Percentiles rank a stretch among this genome's conserved stretches.
phyloP scores from a whole-genome alignment of 306 rosid species.

The Acmispon strigosus region DNA sequence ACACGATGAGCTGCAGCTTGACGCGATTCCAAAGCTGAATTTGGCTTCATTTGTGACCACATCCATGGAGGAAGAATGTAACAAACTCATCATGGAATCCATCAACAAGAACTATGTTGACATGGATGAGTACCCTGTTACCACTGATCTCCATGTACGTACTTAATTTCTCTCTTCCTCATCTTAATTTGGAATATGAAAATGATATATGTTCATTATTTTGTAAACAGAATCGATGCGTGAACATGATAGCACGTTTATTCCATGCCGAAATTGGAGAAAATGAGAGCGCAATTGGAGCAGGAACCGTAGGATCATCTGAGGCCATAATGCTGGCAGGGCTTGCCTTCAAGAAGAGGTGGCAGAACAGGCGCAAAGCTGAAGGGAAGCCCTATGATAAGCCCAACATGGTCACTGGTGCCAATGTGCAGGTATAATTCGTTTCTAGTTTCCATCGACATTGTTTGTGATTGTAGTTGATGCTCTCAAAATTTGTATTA shows the following conservation, averaged over 20 bases:
- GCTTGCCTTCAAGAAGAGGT: slow-evolving; percentile 72
- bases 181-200: neutral
- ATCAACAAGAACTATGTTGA: slow-evolving; percentile 70
- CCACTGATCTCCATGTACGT: slow-evolving; percentile 73
- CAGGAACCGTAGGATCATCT: slow-evolving; percentile 74
- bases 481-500: neutral
- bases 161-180: neutral
- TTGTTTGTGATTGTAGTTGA: neutral
- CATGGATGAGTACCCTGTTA: slow-evolving; percentile 75
- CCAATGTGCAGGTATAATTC: slow-evolving; percentile 56
- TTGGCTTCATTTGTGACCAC: slow-evolving; percentile 83
- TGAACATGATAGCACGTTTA: slow-evolving; percentile 67
- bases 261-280: slow-evolving; percentile 58
- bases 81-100: slow-evolving; percentile 67
- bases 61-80: slow-evolving; percentile 77
- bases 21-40: slow-evolving; percentile 59
- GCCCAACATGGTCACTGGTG: slow-evolving; percentile 71
- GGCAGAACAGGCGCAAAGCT: slow-evolving; percentile 65
- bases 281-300: slow-evolving; percentile 46
- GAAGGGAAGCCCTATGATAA: slow-evolving; percentile 50
- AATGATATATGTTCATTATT: neutral
- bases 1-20: slow-evolving; percentile 58
- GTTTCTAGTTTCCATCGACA: neutral
- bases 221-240: slow-evolving; percentile 53
- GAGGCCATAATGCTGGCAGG: slow-evolving; percentile 91